Percentiles rank a stretch among this genome's conserved stretches.
phyloP scores from a whole-genome alignment of 1,139 yeast genomes.

The Arxiozyma telluris region DNA sequence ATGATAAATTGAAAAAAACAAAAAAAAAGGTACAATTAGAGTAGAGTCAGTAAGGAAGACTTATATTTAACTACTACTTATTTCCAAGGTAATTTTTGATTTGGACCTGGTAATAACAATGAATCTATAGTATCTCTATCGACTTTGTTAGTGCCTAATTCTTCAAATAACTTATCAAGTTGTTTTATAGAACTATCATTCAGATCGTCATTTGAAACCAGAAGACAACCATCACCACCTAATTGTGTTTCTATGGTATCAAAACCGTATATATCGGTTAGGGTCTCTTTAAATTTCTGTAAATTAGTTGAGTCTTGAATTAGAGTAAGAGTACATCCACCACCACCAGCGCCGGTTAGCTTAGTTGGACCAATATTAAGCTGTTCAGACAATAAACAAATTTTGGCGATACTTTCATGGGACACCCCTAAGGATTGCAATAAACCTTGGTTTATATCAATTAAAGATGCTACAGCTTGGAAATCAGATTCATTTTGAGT shows the following conservation, averaged over 20 bases:
- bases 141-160: constrained; percentile 7
- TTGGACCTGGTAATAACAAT: constrained; percentile 14
- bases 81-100: constrained; percentile 13
- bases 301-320: constrained; percentile 39
- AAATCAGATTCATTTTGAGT: constrained; percentile 21
- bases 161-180: constrained; percentile 12
- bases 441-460: constrained; percentile 83
- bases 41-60: background rate
- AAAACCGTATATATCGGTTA: constrained; percentile 44
- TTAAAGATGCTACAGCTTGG: constrained; percentile 46
- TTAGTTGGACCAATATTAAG: constrained; percentile 75
- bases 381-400: constrained; percentile 55
- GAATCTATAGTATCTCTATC: constrained; percentile 12
- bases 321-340: constrained; percentile 94
- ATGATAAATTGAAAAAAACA: no score
- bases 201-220: constrained; percentile 22
- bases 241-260: constrained; percentile 74
- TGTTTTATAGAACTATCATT: constrained; percentile 13
- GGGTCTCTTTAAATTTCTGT: constrained; percentile 27
- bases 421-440: constrained; percentile 83
- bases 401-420: constrained; percentile 75
- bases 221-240: constrained; percentile 86
- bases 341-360: constrained; percentile 98
- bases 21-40: background rate
- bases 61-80: background rate